Conservation (phyloP, 2,329 filamentous ascomycete genomes). For the Aspergillus carbonarius region DNA sequence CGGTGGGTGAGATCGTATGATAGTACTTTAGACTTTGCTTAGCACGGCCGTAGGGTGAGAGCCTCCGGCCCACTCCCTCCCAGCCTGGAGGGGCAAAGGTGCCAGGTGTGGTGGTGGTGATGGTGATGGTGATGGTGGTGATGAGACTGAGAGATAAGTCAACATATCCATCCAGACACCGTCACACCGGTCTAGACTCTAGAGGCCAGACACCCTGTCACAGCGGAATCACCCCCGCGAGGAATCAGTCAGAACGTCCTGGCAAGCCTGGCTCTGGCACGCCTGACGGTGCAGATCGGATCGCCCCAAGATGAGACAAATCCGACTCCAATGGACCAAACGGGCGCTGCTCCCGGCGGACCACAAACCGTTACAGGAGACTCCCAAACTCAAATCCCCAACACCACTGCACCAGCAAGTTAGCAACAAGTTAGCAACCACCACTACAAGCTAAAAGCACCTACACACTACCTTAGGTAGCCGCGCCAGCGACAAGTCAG, state of each 20-base stretch:
- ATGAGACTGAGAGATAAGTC: neutral
- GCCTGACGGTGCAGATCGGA: conserved; percentile 17
- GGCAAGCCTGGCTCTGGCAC: neutral
- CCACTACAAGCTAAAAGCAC: neutral
- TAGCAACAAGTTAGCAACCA: neutral
- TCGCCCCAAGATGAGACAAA: conserved; percentile 14
- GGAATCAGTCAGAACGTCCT: neutral
- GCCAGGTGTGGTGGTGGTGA: too few species aligned
- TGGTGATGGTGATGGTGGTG: neutral
- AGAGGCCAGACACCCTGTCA: neutral
- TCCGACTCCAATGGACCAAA: neutral
- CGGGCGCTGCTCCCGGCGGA: neutral
- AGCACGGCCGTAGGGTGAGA: neutral
- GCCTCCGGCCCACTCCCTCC: neutral
- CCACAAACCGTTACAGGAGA: conserved; percentile 2
- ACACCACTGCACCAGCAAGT: neutral
- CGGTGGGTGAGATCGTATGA: conserved; percentile 6
- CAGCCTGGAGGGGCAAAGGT: too few species aligned
- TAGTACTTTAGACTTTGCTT: conserved; percentile 3
- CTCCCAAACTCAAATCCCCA: neutral
- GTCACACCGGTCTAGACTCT: neutral
- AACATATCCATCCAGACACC: neutral
- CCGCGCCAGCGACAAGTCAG: neutral
- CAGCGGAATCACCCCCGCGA: neutral
- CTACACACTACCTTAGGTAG: neutral